Evolutionary conservation across 345 rosid species (phyloP).

Genomic region (Balakata baccata): DNA sequence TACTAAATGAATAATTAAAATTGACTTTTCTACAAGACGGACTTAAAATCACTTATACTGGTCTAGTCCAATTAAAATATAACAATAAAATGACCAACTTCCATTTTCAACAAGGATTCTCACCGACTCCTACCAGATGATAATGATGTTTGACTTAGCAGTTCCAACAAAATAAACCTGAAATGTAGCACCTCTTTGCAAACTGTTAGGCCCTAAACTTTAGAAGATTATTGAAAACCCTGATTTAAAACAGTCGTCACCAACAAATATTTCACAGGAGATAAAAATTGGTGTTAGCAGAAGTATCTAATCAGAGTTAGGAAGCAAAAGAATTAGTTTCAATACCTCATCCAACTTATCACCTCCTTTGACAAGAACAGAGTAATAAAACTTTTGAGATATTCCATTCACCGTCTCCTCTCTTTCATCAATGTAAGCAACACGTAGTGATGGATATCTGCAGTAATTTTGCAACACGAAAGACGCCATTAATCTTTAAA

Average conservation of each 20-base stretch:
- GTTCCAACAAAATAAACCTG: background rate
- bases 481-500: slow-evolving; percentile 10
- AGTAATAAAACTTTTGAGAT: slow-evolving; percentile 59
- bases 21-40: background rate
- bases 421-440: slow-evolving; percentile 86
- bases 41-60: background rate
- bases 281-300: background rate
- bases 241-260: background rate
- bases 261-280: background rate
- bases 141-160: background rate
- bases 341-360: slow-evolving; percentile 73
- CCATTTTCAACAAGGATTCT: background rate
- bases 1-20: background rate
- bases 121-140: background rate
- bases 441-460: slow-evolving; percentile 89
- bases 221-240: background rate
- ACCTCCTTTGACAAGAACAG: slow-evolving; percentile 91
- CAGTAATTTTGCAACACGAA: slow-evolving; percentile 16
- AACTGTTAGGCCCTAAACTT: background rate
- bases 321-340: background rate
- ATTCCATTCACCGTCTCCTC: slow-evolving; percentile 57
- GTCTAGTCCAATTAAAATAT: background rate
- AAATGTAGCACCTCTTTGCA: background rate
- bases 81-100: background rate
- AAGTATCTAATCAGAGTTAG: background rate